Conservation (phyloP, 129 eudicot genomes). For the Ambrosia artemisiifolia region DNA sequence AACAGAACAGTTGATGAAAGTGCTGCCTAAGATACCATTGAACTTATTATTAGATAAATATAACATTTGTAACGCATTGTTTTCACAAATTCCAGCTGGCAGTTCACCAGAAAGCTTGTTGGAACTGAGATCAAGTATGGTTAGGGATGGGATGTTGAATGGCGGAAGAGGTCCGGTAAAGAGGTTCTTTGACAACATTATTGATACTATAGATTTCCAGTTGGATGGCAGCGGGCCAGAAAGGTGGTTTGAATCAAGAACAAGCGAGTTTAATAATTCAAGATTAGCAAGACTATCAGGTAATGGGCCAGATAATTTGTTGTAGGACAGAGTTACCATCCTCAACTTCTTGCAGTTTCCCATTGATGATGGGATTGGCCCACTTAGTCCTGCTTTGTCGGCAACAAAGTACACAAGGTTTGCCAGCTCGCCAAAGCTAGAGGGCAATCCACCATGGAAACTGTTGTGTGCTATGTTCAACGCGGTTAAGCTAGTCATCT, state of each 20-base stretch:
- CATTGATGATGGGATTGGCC: constrained; percentile 57
- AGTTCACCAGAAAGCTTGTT: constrained; percentile 74
- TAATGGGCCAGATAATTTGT: constrained; percentile 60
- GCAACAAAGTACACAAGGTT: constrained; percentile 67
- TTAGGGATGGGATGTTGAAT: constrained; percentile 51
- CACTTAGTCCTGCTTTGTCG: constrained; percentile 56
- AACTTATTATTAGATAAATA: constrained; percentile 58
- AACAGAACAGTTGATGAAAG: constrained; percentile 51
- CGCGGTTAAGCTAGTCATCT: constrained; percentile 44
- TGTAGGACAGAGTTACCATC: constrained; percentile 54
- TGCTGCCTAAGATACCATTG: constrained; percentile 53
- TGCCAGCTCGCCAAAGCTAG: constrained; percentile 51
- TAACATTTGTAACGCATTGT: constrained; percentile 34
- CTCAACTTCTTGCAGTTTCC: constrained; percentile 78
- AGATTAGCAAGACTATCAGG: constrained; percentile 61
- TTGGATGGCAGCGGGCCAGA: constrained; percentile 82
- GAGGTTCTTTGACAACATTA: constrained; percentile 51
- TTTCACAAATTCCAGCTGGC: constrained; percentile 49
- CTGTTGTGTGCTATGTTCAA: constrained; percentile 68
- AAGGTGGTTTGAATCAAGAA: constrained; percentile 54
- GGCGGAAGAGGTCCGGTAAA: constrained; percentile 61
- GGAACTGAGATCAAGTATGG: constrained; percentile 46
- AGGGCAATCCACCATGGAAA: constrained; percentile 65
- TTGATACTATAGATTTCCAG: constrained; percentile 54
- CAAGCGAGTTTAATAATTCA: constrained; percentile 54